Base-by-base conservation (phyloP, 2,329 filamentous ascomycete species). In the Fusarium miscanthi region DNA sequence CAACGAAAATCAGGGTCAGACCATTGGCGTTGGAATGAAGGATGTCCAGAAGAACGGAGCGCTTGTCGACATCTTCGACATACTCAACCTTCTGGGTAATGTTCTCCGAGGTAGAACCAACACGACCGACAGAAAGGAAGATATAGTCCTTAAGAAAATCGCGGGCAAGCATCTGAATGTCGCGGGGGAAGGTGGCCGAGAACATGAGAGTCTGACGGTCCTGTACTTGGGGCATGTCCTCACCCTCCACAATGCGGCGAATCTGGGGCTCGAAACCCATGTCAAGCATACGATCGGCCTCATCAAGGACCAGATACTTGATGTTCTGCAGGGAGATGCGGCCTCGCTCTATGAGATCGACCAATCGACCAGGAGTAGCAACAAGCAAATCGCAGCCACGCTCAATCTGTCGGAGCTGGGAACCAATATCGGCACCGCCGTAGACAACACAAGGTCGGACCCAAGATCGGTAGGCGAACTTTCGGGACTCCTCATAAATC, bases 231-330 rank as follows among this genome's bases (percentile, higher is more conserved):
- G 96, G 96, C 96, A 99, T 99, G 79, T 99, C 96, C 86, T 98
- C 96, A 69, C 94, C 94, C 85, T 98, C 95, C 49, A 99, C 96
- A 80, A 99, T 98, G 79, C 95, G 93, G 80, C 96, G 95, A 81
- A 99, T 99, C 87, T 99, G 96, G 80, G 96, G 96, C 88, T 99
- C 96, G 89, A 99, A 99, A 96, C 96, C 96, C 96, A 99, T 99
- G 89, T 99, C 96, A 89, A 99, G 89, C 96, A 99, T 99, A 83
- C 96, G 96, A 87, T 99, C 96, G 84, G 96, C 96, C 90, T 99
- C 96, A 79, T 99, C 96, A 61, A 99, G 93, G 78, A 99, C 94
- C 71, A 99, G 90, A 83, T 99, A 99, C 88, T 98, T 98, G 89
- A 99, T 99, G 89, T 97, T 98, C 84, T 92, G 90, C 62, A 99